Percentiles rank a stretch among this genome's conserved stretches.
Evolutionary conservation across 1,284 basidiomycete species (phyloP).

Genomic region (Austroboletus novae-zelandiae): DNA sequence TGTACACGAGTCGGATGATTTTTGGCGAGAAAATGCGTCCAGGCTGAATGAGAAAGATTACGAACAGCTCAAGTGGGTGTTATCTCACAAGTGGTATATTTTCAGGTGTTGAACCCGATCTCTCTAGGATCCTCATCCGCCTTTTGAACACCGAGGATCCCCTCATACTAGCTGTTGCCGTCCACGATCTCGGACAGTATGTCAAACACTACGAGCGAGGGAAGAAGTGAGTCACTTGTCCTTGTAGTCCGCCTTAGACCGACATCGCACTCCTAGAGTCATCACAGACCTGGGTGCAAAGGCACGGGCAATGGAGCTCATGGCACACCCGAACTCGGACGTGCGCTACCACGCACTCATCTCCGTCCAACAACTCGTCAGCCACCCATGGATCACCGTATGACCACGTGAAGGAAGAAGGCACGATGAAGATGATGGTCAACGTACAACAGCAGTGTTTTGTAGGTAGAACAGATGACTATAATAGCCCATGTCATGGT

Average conservation of each 20-base stretch:
- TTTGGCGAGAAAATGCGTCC: conserved; percentile 94
- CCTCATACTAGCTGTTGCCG: conserved; percentile 81
- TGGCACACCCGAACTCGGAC: conserved; percentile 85
- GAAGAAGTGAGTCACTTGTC: conserved; percentile 69
- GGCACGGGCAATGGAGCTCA: conserved; percentile 90
- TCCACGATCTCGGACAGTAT: conserved; percentile 92
- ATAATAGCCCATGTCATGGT: conserved; percentile 20
- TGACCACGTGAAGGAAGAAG: conserved; percentile 10
- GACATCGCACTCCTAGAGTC: conserved; percentile 44
- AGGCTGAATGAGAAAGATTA: conserved; percentile 82
- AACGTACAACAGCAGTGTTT: conserved; percentile 2
- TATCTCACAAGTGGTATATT: neutral
- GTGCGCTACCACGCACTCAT: conserved; percentile 91
- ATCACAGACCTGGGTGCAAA: conserved; percentile 87
- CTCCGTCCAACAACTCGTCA: conserved; percentile 78
- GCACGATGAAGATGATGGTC: neutral
- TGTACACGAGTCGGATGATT: conserved; percentile 93
- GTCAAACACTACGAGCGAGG: conserved; percentile 87
- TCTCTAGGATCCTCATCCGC: conserved; percentile 65
- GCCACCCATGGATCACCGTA: conserved; percentile 68
- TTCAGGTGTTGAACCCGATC: neutral
- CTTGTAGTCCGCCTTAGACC: neutral
- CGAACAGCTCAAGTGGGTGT: conserved; percentile 72
- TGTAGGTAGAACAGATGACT: conserved; percentile 12
- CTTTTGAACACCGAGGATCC: conserved; percentile 63